phyloP scores from a whole-genome alignment of 352 stramenopile species.

The Phytophthora fragariae region DNA sequence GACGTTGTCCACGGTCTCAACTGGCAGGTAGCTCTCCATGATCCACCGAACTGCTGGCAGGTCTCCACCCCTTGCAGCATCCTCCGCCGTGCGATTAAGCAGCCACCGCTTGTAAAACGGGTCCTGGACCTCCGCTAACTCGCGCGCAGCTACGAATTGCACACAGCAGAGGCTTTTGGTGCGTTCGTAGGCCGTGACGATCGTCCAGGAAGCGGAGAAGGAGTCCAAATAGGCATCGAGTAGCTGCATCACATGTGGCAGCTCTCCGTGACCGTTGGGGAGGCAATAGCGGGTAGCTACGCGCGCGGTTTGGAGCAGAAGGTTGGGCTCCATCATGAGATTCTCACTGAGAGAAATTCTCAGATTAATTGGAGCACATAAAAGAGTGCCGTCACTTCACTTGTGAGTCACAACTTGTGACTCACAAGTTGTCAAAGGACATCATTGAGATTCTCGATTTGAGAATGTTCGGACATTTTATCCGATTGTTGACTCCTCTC shows the following conservation, averaged over 20 bases:
- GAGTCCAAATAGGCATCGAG: constrained; percentile 14
- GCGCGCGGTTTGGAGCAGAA: constrained; percentile 13
- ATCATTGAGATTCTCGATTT: too few species aligned
- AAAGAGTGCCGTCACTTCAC: too few species aligned
- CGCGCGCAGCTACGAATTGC: constrained; percentile 22
- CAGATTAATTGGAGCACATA: too few species aligned
- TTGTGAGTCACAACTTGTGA: too few species aligned
- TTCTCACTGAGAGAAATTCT: too few species aligned
- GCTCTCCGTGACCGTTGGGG: constrained; percentile 9
- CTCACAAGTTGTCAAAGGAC: too few species aligned
- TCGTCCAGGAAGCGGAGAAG: constrained; percentile 21
- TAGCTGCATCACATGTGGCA: constrained; percentile 18
- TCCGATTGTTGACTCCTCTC: too few species aligned
- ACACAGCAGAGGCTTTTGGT: constrained; percentile 17
- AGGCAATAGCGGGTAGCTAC: constrained; percentile 19
- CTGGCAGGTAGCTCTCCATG: constrained; percentile 23
- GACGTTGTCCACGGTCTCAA: constrained; percentile 21
- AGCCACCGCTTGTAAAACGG: constrained; percentile 38
- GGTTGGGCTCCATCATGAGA: not conserved
- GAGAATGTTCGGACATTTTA: too few species aligned
- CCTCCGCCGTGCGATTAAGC: constrained; percentile 25
- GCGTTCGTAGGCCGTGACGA: constrained; percentile 23
- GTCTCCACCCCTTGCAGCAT: constrained; percentile 12
- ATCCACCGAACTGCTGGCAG: constrained; percentile 21
- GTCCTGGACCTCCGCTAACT: constrained; percentile 14